Evolutionary conservation across 1,284 basidiomycete species (phyloP), one percentile per base, ranked within the genome.

Genomic region (Ceratobasidium sp.): DNA sequence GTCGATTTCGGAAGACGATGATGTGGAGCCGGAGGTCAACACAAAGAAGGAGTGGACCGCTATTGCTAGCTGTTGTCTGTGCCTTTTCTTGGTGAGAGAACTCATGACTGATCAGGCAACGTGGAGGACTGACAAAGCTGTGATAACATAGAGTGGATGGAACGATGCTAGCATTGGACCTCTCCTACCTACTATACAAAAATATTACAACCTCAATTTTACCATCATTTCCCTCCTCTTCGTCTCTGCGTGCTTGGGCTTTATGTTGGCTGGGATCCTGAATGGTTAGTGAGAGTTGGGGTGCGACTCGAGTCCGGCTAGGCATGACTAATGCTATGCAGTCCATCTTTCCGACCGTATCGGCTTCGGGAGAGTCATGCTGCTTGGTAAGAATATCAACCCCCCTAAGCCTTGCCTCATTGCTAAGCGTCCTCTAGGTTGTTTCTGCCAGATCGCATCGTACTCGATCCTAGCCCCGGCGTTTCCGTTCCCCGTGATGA

Each of bases 401-500:
- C 3, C 29, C 29, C 10, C 56, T 17, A 5, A 32, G 32, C 15
- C 29, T 34, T 34, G 17, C 6, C 38, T 38, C n/a, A 60, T 8
- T 12, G 22, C 29, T 7, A 20, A 47, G 27, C 13, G n/a, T 10
- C 7, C 32, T 17, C 6, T 43, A 60, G 57, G 57, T 31, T 38
- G 43, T 22, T 13, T 54, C 20, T 38, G 35, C 12, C 67, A 71
- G 29, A 52, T 69, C 25, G 35, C 52, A 2, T 55, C 67, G 13
- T 69, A 71, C 22, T 29, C 71, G 13, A 62, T 55, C 10, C 43
- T 70, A 15, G 31, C 56, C 17, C 60, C 62, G 12, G 68, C 71
- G n/a, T 64, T 69, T 12, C 69, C 60, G 3, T 72, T 70, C 47
- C 71, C 71, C 17, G 53, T 70, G 25, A 40, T 70, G 29, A 56